These are phyloP conservation scores for Heliamphora exappendiculata DNA, from an alignment of 148 eudicot genomes.

Conservation along the genomic window DNA sequence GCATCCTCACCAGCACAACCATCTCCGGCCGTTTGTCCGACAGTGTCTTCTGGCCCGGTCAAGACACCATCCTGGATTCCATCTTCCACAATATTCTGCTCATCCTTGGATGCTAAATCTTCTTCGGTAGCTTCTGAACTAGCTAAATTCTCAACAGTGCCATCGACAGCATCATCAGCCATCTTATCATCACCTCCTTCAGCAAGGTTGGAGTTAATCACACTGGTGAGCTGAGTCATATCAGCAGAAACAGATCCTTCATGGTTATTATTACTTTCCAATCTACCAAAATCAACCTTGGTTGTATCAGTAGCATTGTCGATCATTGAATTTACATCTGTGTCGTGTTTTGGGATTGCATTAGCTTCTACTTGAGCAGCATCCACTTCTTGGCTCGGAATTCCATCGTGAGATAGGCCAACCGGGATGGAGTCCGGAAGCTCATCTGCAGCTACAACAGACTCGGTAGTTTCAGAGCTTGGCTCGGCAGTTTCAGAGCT, in stretches of 20 bases:
- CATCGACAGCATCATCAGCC: neutral
- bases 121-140: neutral
- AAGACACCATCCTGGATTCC: neutral
- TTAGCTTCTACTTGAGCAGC: constrained; percentile 13
- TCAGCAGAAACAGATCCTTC: constrained; percentile 5
- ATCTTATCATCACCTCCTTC: no score
- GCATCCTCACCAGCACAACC: neutral
- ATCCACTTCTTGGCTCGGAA: constrained; percentile 13
- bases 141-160: constrained; percentile 9
- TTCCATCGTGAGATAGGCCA: constrained; percentile 19
- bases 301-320: constrained; percentile 16
- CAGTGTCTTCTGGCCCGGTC: constrained; percentile 1
- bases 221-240: neutral
- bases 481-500: constrained; percentile 20
- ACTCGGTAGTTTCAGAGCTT: no score
- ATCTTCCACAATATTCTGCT: constrained; percentile 5
- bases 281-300: neutral
- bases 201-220: no score
- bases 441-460: constrained; percentile 11
- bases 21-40: neutral
- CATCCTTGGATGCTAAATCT: constrained; percentile 5
- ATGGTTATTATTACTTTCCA: neutral
- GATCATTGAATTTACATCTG: constrained; percentile 15
- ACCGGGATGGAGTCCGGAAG: constrained; percentile 23
- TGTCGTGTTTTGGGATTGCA: constrained; percentile 18